Base-by-base conservation (phyloP, 352 stramenopile genomes). In the Phytophthora sp. region DNA sequence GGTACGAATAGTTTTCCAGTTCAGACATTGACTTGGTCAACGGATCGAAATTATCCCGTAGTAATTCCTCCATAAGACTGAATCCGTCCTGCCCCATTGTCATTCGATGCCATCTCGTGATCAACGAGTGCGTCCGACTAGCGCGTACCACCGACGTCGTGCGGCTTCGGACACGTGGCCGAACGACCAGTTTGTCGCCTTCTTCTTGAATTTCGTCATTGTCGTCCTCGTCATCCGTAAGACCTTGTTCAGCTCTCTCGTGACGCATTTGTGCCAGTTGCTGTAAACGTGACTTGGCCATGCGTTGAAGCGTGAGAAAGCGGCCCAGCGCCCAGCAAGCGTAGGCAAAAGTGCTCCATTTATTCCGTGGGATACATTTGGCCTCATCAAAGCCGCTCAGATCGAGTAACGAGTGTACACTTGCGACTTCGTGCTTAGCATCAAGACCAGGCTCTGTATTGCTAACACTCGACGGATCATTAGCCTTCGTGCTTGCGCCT, bases 291-390 rank as follows among this genome's bases (percentile, higher is more conserved):
- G 53, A 26, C 23, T 55, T 57, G n/a, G 57, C 54, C 38, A 21
- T 58, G 18, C 71, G 77, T 23, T 71, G 72, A 12, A 73, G 59
- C 4, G 57, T 46, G 6, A 89, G 57, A 42, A 91, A 91, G 27
- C 82, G 82, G 11, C 79, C 85, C 6, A 90, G 58, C 4, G 72
- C 81, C 74, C 71, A 86, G 36, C 78, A 91, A 9, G 76, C 79
- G 41, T 89, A 90, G 5, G 81, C 79, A 66, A 90, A 93, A 8
- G 82, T 90, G 60, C 79, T 93, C 80, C 82, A 91, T 49, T 89
- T 91, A 57, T 90, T 90, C 1, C 77, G 77, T 16, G 79, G 77
- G 20, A 90, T 74, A 24, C 77, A 60, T 45, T 89, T 93, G 9
- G 65, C 73, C 31, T 91, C 81, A 33, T 91, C 82, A 49, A 90